phyloP scores from a whole-genome alignment of 1,284 basidiomycete species.

The Ustilago tritici region DNA sequence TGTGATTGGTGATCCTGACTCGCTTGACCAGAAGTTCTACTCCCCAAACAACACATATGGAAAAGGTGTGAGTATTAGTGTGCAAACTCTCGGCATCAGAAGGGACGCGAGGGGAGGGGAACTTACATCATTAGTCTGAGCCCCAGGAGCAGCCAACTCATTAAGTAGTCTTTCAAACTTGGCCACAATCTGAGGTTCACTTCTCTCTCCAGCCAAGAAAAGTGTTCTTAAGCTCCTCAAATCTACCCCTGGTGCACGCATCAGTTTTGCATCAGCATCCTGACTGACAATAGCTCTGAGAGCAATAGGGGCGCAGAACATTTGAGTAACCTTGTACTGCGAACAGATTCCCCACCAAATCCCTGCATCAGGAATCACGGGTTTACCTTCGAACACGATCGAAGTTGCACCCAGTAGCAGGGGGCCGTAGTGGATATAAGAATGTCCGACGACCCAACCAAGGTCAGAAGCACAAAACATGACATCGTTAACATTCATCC shows the following conservation, averaged over 20 bases:
- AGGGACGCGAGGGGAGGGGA: background rate
- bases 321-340: slow-evolving; percentile 53
- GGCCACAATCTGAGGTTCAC: slow-evolving; percentile 62
- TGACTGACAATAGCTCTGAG: slow-evolving; percentile 61
- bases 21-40: slow-evolving; percentile 64
- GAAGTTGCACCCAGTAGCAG: slow-evolving; percentile 61
- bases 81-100: background rate
- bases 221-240: slow-evolving; percentile 56
- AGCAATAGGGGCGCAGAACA: slow-evolving; percentile 63
- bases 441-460: slow-evolving; percentile 58
- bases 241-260: slow-evolving; percentile 55
- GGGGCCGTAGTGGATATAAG: slow-evolving; percentile 63
- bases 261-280: slow-evolving; percentile 58
- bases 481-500: slow-evolving; percentile 50
- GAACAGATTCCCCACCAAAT: slow-evolving; percentile 63
- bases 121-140: slow-evolving; percentile 57
- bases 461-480: slow-evolving; percentile 58
- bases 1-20: slow-evolving; percentile 63
- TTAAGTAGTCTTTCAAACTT: slow-evolving; percentile 51
- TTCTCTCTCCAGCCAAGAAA: slow-evolving; percentile 65
- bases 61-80: background rate
- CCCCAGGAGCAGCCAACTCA: slow-evolving; percentile 60
- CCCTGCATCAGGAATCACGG: slow-evolving; percentile 65
- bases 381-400: slow-evolving; percentile 67
- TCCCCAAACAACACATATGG: background rate